phyloP scores from a whole-genome alignment of 2,329 filamentous ascomycete species.

The Penicillium sp. region DNA sequence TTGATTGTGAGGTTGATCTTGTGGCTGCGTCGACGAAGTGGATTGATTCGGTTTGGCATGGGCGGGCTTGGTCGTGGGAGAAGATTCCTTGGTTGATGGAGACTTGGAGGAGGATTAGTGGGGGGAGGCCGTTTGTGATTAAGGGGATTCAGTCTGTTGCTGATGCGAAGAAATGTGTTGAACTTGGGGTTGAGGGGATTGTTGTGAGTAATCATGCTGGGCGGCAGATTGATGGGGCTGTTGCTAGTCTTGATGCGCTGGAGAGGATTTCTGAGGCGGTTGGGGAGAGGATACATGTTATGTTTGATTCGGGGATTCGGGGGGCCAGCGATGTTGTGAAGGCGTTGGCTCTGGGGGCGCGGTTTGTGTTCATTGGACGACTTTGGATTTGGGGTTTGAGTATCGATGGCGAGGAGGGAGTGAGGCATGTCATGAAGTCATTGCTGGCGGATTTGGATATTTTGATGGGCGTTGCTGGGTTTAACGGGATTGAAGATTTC shows the following conservation, averaged over 20 bases:
- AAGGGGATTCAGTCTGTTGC: constrained; percentile 69
- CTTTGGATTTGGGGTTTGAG: constrained; percentile 61
- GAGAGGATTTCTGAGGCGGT: constrained; percentile 58
- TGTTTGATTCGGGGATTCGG: constrained; percentile 61
- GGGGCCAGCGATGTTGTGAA: constrained; percentile 60
- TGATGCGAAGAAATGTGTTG: constrained; percentile 62
- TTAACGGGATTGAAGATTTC: constrained; percentile 54
- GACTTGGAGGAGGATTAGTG: constrained; percentile 55
- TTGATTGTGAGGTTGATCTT: constrained; percentile 53
- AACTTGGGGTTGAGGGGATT: constrained; percentile 64
- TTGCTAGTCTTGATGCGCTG: constrained; percentile 59
- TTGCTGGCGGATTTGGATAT: constrained; percentile 63
- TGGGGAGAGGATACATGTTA: constrained; percentile 53
- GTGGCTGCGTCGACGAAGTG: constrained; percentile 59
- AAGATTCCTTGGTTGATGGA: constrained; percentile 65
- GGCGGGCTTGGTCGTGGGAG: constrained; percentile 62
- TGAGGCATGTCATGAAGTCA: constrained; percentile 62
- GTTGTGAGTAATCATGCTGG: constrained; percentile 71
- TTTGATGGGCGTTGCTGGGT: constrained; percentile 59
- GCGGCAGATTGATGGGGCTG: constrained; percentile 61
- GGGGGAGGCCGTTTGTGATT: constrained; percentile 59
- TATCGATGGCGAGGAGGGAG: constrained; percentile 61
- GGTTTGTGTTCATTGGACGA: constrained; percentile 62
- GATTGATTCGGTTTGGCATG: constrained; percentile 67
- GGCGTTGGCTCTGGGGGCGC: constrained; percentile 60